Evolutionary conservation across 768 basidiomycete genomes (phyloP).

Genomic region (Pleurotus tuoliensis): DNA sequence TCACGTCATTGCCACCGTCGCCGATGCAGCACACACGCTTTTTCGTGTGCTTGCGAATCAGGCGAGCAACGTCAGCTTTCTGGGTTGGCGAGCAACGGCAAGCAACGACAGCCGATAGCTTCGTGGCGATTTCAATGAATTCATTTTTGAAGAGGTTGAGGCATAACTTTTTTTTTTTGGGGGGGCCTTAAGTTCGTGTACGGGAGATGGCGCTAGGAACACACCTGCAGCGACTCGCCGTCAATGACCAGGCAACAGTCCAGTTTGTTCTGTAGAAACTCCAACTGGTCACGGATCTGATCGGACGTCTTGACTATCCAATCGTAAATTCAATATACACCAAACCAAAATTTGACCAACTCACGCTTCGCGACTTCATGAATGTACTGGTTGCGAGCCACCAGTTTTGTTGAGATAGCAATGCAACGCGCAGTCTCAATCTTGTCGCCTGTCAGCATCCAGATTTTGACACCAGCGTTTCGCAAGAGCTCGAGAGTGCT

Average conservation of each 20-base stretch:
- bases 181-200: neutral
- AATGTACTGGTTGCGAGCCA: conserved; percentile 94
- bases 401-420: conserved; percentile 94
- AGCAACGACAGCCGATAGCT: conserved; percentile 93
- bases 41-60: conserved; percentile 86
- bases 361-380: conserved; percentile 92
- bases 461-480: conserved; percentile 97
- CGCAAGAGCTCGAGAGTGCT: conserved; percentile 87
- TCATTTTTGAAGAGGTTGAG: conserved; percentile 87
- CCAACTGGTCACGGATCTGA: conserved; percentile 81
- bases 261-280: conserved; percentile 89
- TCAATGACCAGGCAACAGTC: conserved; percentile 99
- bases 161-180: conserved; percentile 59
- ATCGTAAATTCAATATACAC: conserved; percentile 1
- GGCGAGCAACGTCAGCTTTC: conserved; percentile 94
- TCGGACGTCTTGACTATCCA: conserved; percentile 77
- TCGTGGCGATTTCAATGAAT: conserved; percentile 95
- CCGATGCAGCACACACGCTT: conserved; percentile 99
- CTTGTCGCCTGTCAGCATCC: conserved; percentile 99
- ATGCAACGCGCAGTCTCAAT: conserved; percentile 99
- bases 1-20: conserved; percentile 98
- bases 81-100: conserved; percentile 98
- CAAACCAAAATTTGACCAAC: conserved; percentile 19
- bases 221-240: conserved; percentile 90
- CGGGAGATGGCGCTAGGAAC: neutral